phyloP scores from a whole-genome alignment of 2,329 filamentous ascomycete genomes.

The Metarhizium guizhouense region DNA sequence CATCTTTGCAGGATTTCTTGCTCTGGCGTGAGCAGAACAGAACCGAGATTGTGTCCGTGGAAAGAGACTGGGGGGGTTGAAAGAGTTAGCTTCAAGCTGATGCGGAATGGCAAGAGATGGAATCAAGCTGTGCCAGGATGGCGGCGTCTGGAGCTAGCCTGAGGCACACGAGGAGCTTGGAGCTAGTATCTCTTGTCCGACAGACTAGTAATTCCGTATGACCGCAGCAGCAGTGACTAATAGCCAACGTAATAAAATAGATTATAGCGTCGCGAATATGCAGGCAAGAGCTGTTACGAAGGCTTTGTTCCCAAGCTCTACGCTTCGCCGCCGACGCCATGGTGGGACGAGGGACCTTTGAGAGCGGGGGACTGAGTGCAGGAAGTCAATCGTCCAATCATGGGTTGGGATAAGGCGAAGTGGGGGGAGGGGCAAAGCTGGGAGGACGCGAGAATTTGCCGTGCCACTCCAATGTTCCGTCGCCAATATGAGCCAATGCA shows the following conservation, averaged over 20 bases:
- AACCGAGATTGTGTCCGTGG: conserved; percentile 18
- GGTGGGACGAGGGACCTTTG: neutral
- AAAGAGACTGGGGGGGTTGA: conserved; percentile 13
- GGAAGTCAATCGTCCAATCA: neutral
- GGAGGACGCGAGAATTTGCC: too few relatives aligned
- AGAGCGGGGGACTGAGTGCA: neutral
- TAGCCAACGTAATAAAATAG: neutral
- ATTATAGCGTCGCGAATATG: neutral
- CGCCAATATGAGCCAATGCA: neutral
- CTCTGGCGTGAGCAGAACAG: conserved; percentile 28
- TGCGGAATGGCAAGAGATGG: neutral
- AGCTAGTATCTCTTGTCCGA: neutral
- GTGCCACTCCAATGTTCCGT: neutral
- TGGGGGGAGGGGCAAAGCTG: neutral
- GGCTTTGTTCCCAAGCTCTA: neutral
- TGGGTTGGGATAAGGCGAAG: neutral
- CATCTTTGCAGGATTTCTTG: conserved; percentile 31
- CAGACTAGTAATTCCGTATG: neutral
- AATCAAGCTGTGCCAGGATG: neutral
- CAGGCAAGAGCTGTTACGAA: neutral
- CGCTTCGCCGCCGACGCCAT: neutral
- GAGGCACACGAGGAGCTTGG: neutral
- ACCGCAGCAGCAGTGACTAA: neutral
- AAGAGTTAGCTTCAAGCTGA: neutral
- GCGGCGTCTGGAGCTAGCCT: neutral